Evolutionary conservation across 2,329 filamentous ascomycete species (phyloP).

Genomic region (Pseudogymnoascus sp.): DNA sequence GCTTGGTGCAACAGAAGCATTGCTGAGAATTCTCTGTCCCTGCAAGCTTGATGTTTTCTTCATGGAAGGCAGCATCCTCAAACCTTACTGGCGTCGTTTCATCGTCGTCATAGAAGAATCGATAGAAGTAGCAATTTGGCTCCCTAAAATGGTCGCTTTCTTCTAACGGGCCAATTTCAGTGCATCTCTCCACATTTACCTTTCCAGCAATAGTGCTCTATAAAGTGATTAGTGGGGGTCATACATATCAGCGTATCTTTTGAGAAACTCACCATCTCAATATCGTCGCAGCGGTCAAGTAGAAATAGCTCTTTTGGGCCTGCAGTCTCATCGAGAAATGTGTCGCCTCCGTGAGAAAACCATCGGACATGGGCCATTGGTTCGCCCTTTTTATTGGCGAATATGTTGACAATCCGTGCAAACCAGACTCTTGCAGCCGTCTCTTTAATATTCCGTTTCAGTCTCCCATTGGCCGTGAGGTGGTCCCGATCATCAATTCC

Average conservation of each 20-base stretch:
- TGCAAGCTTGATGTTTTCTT: neutral
- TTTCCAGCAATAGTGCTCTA: slow-evolving; percentile 13
- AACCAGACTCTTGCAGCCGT: slow-evolving; percentile 9
- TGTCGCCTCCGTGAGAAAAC: slow-evolving; percentile 16
- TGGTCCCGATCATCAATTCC: neutral
- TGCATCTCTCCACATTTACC: slow-evolving; percentile 15
- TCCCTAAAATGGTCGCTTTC: neutral
- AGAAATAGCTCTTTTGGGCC: slow-evolving; percentile 18
- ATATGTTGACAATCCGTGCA: slow-evolving; percentile 14
- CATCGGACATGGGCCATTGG: slow-evolving; percentile 16
- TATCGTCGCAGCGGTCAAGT: slow-evolving; percentile 13
- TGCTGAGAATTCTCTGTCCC: neutral
- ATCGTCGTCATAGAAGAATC: slow-evolving; percentile 7
- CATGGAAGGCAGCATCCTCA: slow-evolving; percentile 2
- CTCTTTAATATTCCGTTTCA: neutral
- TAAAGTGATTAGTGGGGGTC: neutral
- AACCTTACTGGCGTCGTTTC: neutral
- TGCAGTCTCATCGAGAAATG: slow-evolving; percentile 15
- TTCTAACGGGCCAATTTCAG: neutral
- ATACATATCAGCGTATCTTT: too few relatives aligned
- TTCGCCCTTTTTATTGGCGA: slow-evolving; percentile 6
- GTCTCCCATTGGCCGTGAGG: neutral
- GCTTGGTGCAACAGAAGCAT: neutral
- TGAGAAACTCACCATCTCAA: neutral
- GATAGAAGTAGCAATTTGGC: slow-evolving; percentile 15